Evolutionary conservation across 2,329 filamentous ascomycete genomes (phyloP).

Genomic region (Fusarium anthophilum): DNA sequence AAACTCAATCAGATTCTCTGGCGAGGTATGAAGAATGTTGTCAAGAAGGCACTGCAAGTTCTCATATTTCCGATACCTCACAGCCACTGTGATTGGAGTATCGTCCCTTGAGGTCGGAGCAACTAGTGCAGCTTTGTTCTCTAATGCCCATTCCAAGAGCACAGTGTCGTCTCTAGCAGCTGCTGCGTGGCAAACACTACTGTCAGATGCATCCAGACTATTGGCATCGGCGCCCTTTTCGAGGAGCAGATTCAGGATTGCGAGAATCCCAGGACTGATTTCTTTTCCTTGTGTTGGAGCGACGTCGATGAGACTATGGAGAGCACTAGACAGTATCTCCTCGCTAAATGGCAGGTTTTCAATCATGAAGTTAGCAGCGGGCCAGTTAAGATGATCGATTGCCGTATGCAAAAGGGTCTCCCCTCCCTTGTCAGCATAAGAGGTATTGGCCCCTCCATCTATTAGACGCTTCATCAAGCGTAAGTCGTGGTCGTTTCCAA

Average conservation of each 20-base stretch:
- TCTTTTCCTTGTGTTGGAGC: background rate
- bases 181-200: background rate
- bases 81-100: background rate
- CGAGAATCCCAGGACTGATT: background rate
- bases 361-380: rapidly evolving
- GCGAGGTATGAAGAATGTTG: rapidly evolving
- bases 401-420: background rate
- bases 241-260: rapidly evolving
- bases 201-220: rapidly evolving
- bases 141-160: background rate
- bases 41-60: rapidly evolving
- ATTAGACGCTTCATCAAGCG: background rate
- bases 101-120: background rate
- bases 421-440: rapidly evolving
- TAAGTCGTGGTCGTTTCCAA: background rate
- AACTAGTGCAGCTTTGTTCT: rapidly evolving
- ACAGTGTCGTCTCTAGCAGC: background rate
- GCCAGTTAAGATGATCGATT: background rate
- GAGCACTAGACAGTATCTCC: background rate
- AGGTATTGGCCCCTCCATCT: background rate
- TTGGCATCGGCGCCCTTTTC: rapidly evolving
- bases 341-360: rapidly evolving
- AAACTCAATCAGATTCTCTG: background rate
- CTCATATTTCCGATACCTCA: background rate
- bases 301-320: rapidly evolving